Percentiles rank a stretch among this genome's conserved stretches.
Evolutionary conservation across 306 rosid species (phyloP).

Genomic region (Abrus precatorius): DNA sequence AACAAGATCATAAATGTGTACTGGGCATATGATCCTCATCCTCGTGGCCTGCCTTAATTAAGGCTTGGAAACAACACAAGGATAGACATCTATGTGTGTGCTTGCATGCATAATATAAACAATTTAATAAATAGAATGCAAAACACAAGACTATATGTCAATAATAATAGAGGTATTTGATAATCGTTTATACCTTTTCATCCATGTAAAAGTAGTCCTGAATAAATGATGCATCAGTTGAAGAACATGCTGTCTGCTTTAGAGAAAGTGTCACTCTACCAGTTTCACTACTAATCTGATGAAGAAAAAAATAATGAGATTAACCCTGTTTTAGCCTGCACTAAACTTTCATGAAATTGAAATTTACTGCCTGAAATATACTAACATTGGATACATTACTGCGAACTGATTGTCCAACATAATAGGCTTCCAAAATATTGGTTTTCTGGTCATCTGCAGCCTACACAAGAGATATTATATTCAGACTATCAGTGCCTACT

Average conservation of each 20-base stretch:
- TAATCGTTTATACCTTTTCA: slow-evolving; percentile 68
- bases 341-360: slow-evolving; percentile 24
- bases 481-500: background rate
- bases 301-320: background rate
- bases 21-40: slow-evolving; percentile 5
- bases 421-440: slow-evolving; percentile 75
- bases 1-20: slow-evolving; percentile 29
- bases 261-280: slow-evolving; percentile 79
- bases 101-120: slow-evolving; percentile 4
- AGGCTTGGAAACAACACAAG: background rate
- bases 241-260: slow-evolving; percentile 80
- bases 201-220: slow-evolving; percentile 78
- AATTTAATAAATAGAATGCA: slow-evolving; percentile 1
- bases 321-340: slow-evolving; percentile 12
- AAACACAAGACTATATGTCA: background rate
- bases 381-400: slow-evolving; percentile 76
- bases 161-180: background rate
- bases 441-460: slow-evolving; percentile 74
- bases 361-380: slow-evolving; percentile 47
- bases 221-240: slow-evolving; percentile 86
- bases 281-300: slow-evolving; percentile 71
- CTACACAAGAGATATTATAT: slow-evolving; percentile 54
- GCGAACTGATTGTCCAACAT: slow-evolving; percentile 94
- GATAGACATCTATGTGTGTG: background rate
- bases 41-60: background rate